Conservation (phyloP, 2,329 filamentous ascomycete genomes). For the Chrysoporthe deuterocubensis region DNA sequence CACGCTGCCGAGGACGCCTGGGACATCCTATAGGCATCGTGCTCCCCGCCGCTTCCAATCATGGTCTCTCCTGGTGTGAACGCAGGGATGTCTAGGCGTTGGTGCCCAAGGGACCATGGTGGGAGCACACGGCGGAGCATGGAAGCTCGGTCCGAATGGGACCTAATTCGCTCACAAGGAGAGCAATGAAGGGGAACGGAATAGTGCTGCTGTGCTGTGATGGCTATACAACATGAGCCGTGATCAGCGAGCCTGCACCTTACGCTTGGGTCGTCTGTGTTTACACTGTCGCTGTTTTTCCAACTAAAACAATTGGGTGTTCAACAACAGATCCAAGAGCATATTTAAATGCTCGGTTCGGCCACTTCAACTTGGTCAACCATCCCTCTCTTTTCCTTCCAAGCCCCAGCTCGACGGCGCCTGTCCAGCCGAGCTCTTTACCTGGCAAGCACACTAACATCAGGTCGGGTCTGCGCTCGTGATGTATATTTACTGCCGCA, state of each 20-base stretch:
- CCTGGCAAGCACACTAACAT: neutral
- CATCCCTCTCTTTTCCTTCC: slow-evolving; percentile 42
- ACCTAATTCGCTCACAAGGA: neutral
- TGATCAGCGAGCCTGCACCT: slow-evolving; percentile 49
- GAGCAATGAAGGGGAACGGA: slow-evolving; percentile 33
- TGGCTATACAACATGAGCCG: slow-evolving; percentile 76
- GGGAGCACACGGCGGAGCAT: neutral
- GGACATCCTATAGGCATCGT: slow-evolving; percentile 72
- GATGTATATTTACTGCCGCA: slow-evolving; percentile 3
- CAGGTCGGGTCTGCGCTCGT: neutral
- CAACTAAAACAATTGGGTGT: slow-evolving; percentile 81
- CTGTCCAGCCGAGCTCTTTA: neutral
- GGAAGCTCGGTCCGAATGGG: neutral
- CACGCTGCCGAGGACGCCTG: slow-evolving; percentile 96
- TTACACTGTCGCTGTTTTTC: slow-evolving; percentile 80
- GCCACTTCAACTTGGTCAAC: slow-evolving; percentile 70
- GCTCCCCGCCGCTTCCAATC: neutral
- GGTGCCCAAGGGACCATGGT: too few relatives aligned
- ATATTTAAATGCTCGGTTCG: slow-evolving; percentile 47
- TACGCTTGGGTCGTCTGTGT: slow-evolving; percentile 66
- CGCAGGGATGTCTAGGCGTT: neutral
- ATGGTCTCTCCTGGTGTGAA: neutral
- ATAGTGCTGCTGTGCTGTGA: slow-evolving; percentile 42
- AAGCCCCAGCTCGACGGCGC: slow-evolving; percentile 11
- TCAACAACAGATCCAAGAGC: slow-evolving; percentile 76